Evolutionary conservation across 1,284 basidiomycete genomes (phyloP), one percentile per base, ranked within the genome.

Genomic region (Athelia psychrophila): DNA sequence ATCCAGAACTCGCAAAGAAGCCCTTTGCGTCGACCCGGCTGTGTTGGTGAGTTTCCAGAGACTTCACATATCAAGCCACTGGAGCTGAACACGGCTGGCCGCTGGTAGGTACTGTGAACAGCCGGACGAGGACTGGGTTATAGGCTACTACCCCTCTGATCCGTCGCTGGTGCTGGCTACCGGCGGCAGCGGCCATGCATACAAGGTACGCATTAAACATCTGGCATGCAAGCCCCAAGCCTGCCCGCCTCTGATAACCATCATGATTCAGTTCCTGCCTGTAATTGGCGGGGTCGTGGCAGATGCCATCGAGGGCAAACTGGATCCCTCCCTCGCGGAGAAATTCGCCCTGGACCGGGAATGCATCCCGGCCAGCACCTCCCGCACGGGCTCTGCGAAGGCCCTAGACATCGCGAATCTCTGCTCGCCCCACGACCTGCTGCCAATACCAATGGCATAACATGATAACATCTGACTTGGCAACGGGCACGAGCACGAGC

Each of bases 141-240:
- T 94, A 56, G 88, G 90, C 33, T 75, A 69, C 44, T 77, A 84
- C 54, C 83, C 87, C 1, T 62, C 65, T 5, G 78, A 88, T 61
- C 62, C 73, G 10, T 76, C 77, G 1, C 60, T 94, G 16, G 64
- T 90, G 47, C 66, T 93, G 18, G 91, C 89, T 3, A 91, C 89
- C 0, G 86, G 79, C 15, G 91, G 86, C 5, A 88, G 84, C 58
- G 91, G 91, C 0, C 91, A 94, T 67, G 91, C 83, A 0, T 93
- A 83, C 75, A 94, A 93, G 77, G 89, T 84, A 52, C 2, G 38
- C 3, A 3, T 48, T n/a, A n/a, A n/a, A n/a, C 44, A 36, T 19
- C 18, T 19, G 44, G 25, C 22, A 32, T 48, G 38, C 49, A 10
- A 40, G 19, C 23, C 30, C 36, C 35, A 36, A 40, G 27, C 6